Conservation (phyloP, 805 yeast genomes). For the Candida maltosa region DNA sequence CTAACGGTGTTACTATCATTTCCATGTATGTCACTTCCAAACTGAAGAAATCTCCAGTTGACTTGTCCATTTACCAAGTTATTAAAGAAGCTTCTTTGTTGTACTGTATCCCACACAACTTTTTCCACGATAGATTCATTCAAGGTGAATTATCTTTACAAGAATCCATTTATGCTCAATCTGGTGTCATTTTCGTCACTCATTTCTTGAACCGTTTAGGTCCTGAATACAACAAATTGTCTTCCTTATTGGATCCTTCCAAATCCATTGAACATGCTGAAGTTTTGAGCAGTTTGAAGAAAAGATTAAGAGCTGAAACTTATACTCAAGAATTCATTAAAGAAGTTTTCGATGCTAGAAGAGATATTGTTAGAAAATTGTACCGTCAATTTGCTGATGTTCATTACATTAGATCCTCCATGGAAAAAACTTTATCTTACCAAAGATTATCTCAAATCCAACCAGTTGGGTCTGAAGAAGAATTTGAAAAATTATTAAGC, state of each 20-base stretch:
- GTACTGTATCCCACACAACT: slow-evolving; percentile 85
- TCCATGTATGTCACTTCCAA: slow-evolving; percentile 78
- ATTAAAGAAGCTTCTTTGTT: slow-evolving; percentile 91
- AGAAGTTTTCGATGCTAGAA: slow-evolving; percentile 69
- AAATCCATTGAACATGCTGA: slow-evolving; percentile 68
- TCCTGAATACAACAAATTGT: slow-evolving; percentile 74
- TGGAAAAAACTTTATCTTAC: slow-evolving; percentile 79
- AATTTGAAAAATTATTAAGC: slow-evolving; percentile 64
- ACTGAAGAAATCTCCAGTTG: slow-evolving; percentile 52
- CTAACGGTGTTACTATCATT: slow-evolving; percentile 82
- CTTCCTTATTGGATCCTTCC: slow-evolving; percentile 58
- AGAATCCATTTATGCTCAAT: slow-evolving; percentile 92
- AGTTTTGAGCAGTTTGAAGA: slow-evolving; percentile 74
- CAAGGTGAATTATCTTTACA: slow-evolving; percentile 81
- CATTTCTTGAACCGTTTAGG: slow-evolving; percentile 95
- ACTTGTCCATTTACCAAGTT: slow-evolving; percentile 81
- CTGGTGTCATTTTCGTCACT: slow-evolving; percentile 86
- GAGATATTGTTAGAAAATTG: slow-evolving; percentile 71
- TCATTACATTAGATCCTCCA: slow-evolving; percentile 72
- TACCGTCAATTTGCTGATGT: slow-evolving; percentile 89
- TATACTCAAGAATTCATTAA: slow-evolving; percentile 81
- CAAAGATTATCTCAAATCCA: slow-evolving; percentile 79
- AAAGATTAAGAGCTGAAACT: slow-evolving; percentile 88
- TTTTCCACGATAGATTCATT: slow-evolving; percentile 71
- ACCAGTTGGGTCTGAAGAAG: slow-evolving; percentile 71